phyloP scores from a whole-genome alignment of 495 filamentous ascomycete species.

The Recurvomyces mirabilis region DNA sequence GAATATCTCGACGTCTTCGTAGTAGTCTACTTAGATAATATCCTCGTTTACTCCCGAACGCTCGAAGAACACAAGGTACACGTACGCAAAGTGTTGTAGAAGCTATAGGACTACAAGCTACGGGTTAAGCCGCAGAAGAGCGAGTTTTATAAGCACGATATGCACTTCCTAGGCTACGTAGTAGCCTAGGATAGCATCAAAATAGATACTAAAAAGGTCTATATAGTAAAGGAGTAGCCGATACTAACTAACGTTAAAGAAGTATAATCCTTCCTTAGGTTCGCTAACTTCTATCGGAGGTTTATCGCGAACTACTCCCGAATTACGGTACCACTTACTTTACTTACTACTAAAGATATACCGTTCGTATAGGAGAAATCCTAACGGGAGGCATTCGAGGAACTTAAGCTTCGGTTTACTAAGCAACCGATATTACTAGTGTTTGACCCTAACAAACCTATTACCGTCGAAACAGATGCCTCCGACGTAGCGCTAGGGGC shows the following conservation, averaged over 20 bases:
- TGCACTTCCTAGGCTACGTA: background rate
- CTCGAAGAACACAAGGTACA: background rate
- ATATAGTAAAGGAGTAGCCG: constrained; percentile 10
- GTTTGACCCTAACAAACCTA: constrained; percentile 4
- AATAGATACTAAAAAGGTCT: constrained; percentile 2
- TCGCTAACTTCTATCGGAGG: constrained; percentile 21
- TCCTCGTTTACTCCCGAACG: background rate
- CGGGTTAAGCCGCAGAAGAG: background rate
- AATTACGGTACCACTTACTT: constrained; percentile 8
- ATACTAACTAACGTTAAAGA: constrained; percentile 13
- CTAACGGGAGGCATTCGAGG: constrained; percentile 35
- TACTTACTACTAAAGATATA: constrained; percentile 13
- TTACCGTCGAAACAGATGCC: constrained; percentile 24
- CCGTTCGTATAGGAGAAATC: constrained; percentile 3
- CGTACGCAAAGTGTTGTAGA: background rate
- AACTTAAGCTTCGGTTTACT: constrained; percentile 39
- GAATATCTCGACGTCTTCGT: background rate
- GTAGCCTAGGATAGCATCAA: background rate
- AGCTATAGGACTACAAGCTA: background rate
- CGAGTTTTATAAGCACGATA: background rate
- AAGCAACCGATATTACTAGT: constrained; percentile 16
- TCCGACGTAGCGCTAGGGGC: constrained; percentile 16
- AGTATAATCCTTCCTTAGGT: constrained; percentile 20
- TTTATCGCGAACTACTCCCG: constrained; percentile 20
- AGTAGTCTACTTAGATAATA: background rate